Base-by-base conservation (phyloP, 768 basidiomycete species). In the Suillus discolor region DNA sequence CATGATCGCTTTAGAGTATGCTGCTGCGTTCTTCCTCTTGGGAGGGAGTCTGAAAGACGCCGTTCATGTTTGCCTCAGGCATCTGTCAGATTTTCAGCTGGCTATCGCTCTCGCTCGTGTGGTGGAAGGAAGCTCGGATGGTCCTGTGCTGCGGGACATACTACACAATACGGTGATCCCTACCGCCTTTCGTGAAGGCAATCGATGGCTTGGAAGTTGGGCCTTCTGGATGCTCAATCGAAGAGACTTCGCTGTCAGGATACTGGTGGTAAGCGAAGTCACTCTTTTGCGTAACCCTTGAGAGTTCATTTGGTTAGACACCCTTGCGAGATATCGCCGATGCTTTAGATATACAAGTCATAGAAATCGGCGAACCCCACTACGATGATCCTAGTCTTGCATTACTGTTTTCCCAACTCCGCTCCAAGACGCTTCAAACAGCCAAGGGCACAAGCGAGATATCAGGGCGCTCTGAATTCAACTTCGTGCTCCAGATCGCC, bases 21-120 rank as follows among this genome's bases (percentile, higher is more conserved):
- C 97, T n/a, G 96, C 96, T 0, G 96, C 96, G 1, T 99, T 99
- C 79, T 99, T 99, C 81, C 82, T 99, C 49, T 85, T 99, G 0
- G 97, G 94, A 9, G 90, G 89, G 28, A 88, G 89, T 51, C 78
- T 97, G 42, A 93, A 91, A 76, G 97, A 99, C 69, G 96, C 97
- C 3, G 92, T 96, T 39, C 92, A 87, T 69, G 91, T 99, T 23
- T 96, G 95, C 75, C 73, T 97, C 34, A 91, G 87, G 69, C 93
- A 99, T 62, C 79, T 99, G 25, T 81, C 86, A 31, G 97, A 99
- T 76, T 91, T 96, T 72, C 95, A 97, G 71, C 83, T 99, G 28
- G 97, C 95, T 2, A 76, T 98, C 51, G 90, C 94, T 1, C 75
- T 99, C 34, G 92, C 96, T 15, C 87, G 96, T 8, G 84, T 94